Evolutionary conservation across 805 yeast genomes (phyloP).

Genomic region (Schwanniomyces pseudopolymorphus): DNA sequence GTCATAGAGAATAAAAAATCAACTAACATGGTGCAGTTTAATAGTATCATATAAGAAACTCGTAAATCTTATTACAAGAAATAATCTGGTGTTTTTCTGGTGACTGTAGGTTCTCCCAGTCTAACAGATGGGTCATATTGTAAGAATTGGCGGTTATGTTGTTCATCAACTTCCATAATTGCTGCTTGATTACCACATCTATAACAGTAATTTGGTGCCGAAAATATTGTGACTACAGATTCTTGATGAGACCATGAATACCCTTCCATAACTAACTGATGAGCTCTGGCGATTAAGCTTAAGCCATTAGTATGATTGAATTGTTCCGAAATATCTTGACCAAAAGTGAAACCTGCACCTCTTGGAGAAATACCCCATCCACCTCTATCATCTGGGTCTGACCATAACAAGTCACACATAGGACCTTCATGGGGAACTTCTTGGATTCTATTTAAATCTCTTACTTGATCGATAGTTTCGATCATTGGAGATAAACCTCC

Average conservation of each 20-base stretch:
- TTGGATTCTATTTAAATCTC: constrained; percentile 87
- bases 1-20: constrained; percentile 6
- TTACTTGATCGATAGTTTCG: constrained; percentile 87
- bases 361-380: constrained; percentile 98
- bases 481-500: constrained; percentile 96
- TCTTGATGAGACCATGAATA: constrained; percentile 94
- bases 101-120: constrained; percentile 97
- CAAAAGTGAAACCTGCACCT: constrained; percentile 98
- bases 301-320: constrained; percentile 89
- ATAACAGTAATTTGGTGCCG: constrained; percentile 96
- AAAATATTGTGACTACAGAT: constrained; percentile 87
- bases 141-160: constrained; percentile 84
- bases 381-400: constrained; percentile 96
- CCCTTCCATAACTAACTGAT: constrained; percentile 97
- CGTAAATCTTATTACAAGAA: constrained; percentile 52
- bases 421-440: constrained; percentile 98
- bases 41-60: constrained; percentile 2
- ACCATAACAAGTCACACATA: constrained; percentile 95
- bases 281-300: constrained; percentile 88
- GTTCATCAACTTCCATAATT: constrained; percentile 96
- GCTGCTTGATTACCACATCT: constrained; percentile 99
- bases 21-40: not conserved
- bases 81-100: constrained; percentile 96
- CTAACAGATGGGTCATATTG: constrained; percentile 96
- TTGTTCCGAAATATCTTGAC: constrained; percentile 91